Base-by-base conservation (phyloP, 2,329 filamentous ascomycete species). In the Cladosporium cucumerinum region DNA sequence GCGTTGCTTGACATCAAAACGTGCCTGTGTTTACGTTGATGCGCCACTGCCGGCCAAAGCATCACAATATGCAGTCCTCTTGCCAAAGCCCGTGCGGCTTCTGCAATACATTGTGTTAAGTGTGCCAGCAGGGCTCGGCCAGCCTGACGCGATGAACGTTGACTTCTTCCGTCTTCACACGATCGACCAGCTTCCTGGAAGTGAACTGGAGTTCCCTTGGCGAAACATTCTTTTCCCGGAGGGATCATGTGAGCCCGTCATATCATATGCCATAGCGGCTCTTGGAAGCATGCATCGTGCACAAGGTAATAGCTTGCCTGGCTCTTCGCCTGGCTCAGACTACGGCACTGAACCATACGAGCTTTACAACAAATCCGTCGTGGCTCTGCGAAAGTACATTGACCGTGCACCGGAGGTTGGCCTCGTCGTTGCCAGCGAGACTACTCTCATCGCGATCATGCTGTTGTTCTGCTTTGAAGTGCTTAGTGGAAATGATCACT, bases 401-500 rank as follows among this genome's bases (percentile, higher is more conserved):
- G 59, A 61, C 14, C 30, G 46, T 28, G n/a, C 59, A 1, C 59
- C 59, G 14, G 46, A 61, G 32, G 12, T 52, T 11, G 48, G 48
- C 21, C 21, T 52, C 14, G 30, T 14, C 8, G 30, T 39, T 12
- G 48, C 59, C 14, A 46, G 51, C 11, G 66, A 65, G 25, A 57
- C 63, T 12, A 63, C 66, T 5, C 48, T 68, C 14, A 28, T 60
- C n/a, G 51, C 62, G 25, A 66, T 58, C 32, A 39, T 68, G 48
- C 54, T 68, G 6, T 58, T 68, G 21, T 68, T 68, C 54, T 66
- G 59, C 39, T 66, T 68, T 25, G 66, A 68, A 21, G 52, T 64
- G 7, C 51, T 65, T 12, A 34, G 54, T 25, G 65, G 66, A 5
- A 57, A 62, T 10, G 66, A 68, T 36, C 54, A 64, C 23, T 25